Percentiles rank a stretch among this genome's conserved stretches.
Evolutionary conservation across 768 basidiomycete genomes (phyloP).

Genomic region (Amanita muscaria): DNA sequence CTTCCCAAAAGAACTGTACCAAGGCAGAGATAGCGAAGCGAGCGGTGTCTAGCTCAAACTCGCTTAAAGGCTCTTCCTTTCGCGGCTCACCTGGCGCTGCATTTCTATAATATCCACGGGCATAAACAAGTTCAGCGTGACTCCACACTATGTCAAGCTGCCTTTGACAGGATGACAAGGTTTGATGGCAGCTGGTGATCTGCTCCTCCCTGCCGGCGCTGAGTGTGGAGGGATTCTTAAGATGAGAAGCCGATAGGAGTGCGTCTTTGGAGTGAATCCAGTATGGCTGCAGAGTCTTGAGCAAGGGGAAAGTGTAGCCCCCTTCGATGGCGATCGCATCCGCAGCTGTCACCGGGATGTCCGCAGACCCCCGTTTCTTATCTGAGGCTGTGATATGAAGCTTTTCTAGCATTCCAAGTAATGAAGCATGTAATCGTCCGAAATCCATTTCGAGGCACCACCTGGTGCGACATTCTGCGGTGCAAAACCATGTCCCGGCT

Average conservation of each 20-base stretch:
- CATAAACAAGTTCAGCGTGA: conserved; percentile 3
- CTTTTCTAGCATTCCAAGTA: conserved; percentile 1
- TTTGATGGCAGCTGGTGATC: neutral
- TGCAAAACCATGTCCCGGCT: conserved; percentile 51
- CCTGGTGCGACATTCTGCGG: conserved; percentile 31
- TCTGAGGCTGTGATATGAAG: neutral
- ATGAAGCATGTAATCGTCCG: conserved; percentile 3
- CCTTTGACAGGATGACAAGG: conserved; percentile 2
- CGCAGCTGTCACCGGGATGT: neutral
- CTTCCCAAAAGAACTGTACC: conserved; percentile 33
- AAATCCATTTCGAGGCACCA: conserved; percentile 24
- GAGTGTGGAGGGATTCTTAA: neutral
- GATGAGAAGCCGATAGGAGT: neutral
- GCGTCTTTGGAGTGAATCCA: neutral
- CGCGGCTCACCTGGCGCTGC: neutral
- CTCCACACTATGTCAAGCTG: conserved; percentile 7
- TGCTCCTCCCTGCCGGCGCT: neutral
- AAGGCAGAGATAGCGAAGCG: conserved; percentile 47
- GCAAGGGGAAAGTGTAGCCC: neutral
- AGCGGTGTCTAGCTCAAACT: conserved; percentile 51
- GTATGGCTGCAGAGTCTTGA: neutral
- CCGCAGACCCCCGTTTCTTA: conserved; percentile 1
- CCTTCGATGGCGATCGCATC: neutral
- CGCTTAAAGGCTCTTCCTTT: conserved; percentile 27
- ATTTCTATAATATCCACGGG: neutral